Percentiles rank a stretch among this genome's conserved stretches.
phyloP scores from a whole-genome alignment of 495 filamentous ascomycete genomes.

The Penicillium arizonense region DNA sequence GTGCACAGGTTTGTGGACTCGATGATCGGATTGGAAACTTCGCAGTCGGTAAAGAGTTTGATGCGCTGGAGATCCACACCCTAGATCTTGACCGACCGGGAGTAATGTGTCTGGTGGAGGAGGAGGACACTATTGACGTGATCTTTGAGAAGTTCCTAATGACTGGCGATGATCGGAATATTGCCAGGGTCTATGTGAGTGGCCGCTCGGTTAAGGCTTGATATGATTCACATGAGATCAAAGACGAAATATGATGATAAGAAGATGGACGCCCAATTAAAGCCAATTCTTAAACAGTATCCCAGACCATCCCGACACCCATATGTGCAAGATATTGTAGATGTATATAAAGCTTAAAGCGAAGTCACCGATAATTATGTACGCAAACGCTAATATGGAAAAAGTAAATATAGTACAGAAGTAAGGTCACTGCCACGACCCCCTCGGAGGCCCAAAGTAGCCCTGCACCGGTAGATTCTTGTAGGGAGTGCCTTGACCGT shows the following conservation, averaged over 20 bases:
- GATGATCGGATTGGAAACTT: constrained; percentile 57
- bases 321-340: too few relatives aligned
- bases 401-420: not conserved
- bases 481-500: constrained; percentile 45
- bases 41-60: constrained; percentile 60
- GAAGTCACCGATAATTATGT: not conserved
- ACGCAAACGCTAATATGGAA: not conserved
- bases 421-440: constrained; percentile 37
- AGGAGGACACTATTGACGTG: constrained; percentile 42
- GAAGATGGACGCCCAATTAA: too few relatives aligned
- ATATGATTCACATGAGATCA: constrained; percentile 7
- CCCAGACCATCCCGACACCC: too few relatives aligned
- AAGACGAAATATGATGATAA: too few relatives aligned
- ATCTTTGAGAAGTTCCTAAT: constrained; percentile 66
- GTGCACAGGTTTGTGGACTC: constrained; percentile 59
- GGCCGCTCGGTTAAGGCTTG: constrained; percentile 56
- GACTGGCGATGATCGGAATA: constrained; percentile 66
- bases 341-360: too few relatives aligned
- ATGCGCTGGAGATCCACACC: constrained; percentile 57
- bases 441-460: constrained; percentile 59
- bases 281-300: too few relatives aligned
- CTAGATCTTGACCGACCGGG: constrained; percentile 24
- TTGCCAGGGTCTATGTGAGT: constrained; percentile 55
- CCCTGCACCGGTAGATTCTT: constrained; percentile 41
- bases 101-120: constrained; percentile 52